Percentiles rank a stretch among this genome's conserved stretches.
These are phyloP conservation scores for Pterocarpus macrocarpus DNA, from an alignment of 306 rosid genomes.

Conservation along the genomic window DNA sequence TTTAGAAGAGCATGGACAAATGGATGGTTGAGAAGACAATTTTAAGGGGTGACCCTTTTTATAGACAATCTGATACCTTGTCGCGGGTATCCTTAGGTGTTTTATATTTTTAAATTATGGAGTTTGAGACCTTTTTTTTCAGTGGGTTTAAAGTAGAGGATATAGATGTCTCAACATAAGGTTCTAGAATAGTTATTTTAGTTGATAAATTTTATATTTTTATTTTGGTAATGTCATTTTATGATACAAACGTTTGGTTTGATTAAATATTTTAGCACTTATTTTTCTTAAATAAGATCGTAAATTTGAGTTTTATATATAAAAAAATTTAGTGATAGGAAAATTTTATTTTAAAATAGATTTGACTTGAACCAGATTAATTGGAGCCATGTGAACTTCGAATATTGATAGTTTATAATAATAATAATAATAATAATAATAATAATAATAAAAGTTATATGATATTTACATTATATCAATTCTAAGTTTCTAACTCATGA, in stretches of 20 bases:
- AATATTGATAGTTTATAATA: too few species aligned
- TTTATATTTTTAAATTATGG: constrained; percentile 4
- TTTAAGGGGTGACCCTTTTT: constrained; percentile 60
- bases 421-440: too few species aligned
- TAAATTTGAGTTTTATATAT: too few species aligned
- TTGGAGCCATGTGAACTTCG: too few species aligned
- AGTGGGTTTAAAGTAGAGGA: constrained; percentile 28
- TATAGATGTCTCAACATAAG: background rate
- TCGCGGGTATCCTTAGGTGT: constrained; percentile 29
- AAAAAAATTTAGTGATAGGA: too few species aligned
- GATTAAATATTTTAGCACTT: too few species aligned
- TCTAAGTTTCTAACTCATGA: background rate
- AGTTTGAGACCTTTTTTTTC: constrained; percentile 9
- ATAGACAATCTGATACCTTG: constrained; percentile 47
- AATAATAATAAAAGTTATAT: background rate
- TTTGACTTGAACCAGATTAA: too few species aligned
- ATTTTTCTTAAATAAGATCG: too few species aligned
- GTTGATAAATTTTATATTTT: constrained; percentile 4
- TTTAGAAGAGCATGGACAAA: constrained; percentile 43
- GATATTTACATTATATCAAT: background rate
- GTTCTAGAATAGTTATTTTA: background rate
- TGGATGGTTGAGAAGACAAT: constrained; percentile 53
- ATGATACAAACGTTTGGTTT: too few species aligned
- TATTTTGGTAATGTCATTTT: background rate
- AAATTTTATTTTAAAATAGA: too few species aligned